Base-by-base conservation (phyloP, 768 basidiomycete species). In the Cystobasidiopsis lactophilus region DNA sequence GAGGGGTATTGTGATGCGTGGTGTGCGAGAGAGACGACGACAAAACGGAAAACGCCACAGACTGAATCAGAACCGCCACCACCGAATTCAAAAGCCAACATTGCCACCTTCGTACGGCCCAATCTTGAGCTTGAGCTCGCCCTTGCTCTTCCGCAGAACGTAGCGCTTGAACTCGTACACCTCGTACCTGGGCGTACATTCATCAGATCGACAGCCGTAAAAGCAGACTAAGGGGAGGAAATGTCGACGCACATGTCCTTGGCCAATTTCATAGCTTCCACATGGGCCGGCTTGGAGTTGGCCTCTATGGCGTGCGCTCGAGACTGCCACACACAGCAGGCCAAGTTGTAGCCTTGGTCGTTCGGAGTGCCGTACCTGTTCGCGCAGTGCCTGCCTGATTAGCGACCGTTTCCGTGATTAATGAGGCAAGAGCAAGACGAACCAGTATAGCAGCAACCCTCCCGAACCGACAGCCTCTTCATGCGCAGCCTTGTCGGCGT, bases 401-500 rank as follows among this genome's bases (percentile, higher is more conserved):
- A 31, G 50, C 27, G 18, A 3, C 16, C 30, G 37, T 23, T 38
- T 9, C 56, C 47, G 3, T n/a, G n/a, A n/a, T n/a, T n/a, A n/a
- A n/a, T n/a, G n/a, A n/a, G n/a, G n/a, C n/a, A n/a, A n/a, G n/a
- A n/a, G n/a, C n/a, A 26, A 5, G 13, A 52, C 58, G 45, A 37
- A 62, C 89, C 91, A 95, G 66, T 95, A 95, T 64, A 89, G 71
- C 49, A 93, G 74, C 30, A 95, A 70, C 76, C 66, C 66, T 16
- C 67, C 67, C 2, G 41, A 41, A 39, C 72, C 71, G 26, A 95
- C 75, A 0, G 91, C 91, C 66, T 96, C 91, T 67, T 89, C 84
- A 61, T 95, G 89, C 1, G 91, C 89, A 39, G 71, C 68, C 61
- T 74, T 74, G 65, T 96, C 91, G 3, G 85, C 86, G 52, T 79